Conservation (phyloP, 768 basidiomycete genomes). For the Auriculariales sp. region DNA sequence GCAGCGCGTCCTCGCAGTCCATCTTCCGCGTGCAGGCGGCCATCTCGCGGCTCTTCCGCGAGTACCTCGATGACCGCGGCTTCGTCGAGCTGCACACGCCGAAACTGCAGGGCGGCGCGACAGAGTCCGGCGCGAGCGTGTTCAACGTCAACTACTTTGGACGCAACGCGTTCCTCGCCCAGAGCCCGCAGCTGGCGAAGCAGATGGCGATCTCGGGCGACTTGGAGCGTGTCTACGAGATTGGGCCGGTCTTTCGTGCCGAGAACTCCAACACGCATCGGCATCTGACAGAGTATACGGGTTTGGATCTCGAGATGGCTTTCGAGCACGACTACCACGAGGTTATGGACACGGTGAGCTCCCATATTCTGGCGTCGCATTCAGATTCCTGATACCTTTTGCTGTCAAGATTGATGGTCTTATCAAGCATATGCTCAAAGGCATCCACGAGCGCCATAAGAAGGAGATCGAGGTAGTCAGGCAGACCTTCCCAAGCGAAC, state of each 20-base stretch:
- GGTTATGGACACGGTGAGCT: conserved; percentile 32
- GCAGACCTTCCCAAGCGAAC: conserved; percentile 36
- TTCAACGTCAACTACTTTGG: conserved; percentile 41
- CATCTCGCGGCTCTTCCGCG: conserved; percentile 27
- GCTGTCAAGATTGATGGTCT: background rate
- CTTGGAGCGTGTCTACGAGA: conserved; percentile 37
- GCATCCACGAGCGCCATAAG: background rate
- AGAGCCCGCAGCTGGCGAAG: conserved; percentile 37
- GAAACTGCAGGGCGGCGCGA: conserved; percentile 39
- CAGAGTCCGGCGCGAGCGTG: conserved; percentile 33
- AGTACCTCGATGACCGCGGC: conserved; percentile 23
- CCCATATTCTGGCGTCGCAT: conserved; percentile 24
- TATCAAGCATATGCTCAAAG: background rate
- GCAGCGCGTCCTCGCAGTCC: conserved; percentile 31
- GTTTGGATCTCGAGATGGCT: conserved; percentile 40
- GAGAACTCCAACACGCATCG: conserved; percentile 39
- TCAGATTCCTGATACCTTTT: conserved; percentile 8
- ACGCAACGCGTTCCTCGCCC: conserved; percentile 33
- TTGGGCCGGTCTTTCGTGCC: conserved; percentile 33
- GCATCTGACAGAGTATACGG: conserved; percentile 40
- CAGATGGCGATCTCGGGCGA: conserved; percentile 42
- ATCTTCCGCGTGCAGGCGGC: conserved; percentile 32
- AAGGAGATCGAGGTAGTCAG: conserved; percentile 27
- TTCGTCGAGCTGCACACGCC: conserved; percentile 39
- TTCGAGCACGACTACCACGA: conserved; percentile 38